A percentile compares a stretch with the other conserved stretches of the same genome.
Evolutionary conservation across 306 rosid genomes (phyloP).

Genomic region (Morella rubra): DNA sequence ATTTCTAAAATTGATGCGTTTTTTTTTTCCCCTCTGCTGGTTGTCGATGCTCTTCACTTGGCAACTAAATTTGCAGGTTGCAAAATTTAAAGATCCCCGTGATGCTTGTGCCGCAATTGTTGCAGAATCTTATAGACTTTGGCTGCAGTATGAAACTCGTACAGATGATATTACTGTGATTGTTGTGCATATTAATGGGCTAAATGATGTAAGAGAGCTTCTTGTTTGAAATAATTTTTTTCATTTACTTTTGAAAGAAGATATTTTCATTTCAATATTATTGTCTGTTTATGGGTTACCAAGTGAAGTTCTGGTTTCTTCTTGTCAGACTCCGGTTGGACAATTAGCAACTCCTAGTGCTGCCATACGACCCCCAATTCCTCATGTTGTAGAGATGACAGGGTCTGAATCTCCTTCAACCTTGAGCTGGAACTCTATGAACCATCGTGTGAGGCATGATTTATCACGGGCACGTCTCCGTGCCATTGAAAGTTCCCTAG

Average conservation of each 20-base stretch:
- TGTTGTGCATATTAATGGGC: slow-evolving; percentile 85
- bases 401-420: slow-evolving; percentile 95
- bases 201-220: slow-evolving; percentile 61
- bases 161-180: slow-evolving; percentile 98
- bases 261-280: neutral
- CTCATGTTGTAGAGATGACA: slow-evolving; percentile 88
- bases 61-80: slow-evolving; percentile 55
- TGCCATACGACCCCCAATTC: slow-evolving; percentile 43
- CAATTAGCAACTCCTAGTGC: slow-evolving; percentile 49
- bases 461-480: slow-evolving; percentile 92
- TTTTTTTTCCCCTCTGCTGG: neutral
- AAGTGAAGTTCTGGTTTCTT: slow-evolving; percentile 31
- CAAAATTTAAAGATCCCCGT: slow-evolving; percentile 87
- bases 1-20: neutral
- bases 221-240: slow-evolving; percentile 5
- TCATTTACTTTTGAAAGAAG: slow-evolving; percentile 13
- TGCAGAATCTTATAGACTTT: slow-evolving; percentile 93
- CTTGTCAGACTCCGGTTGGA: slow-evolving; percentile 51
- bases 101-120: slow-evolving; percentile 99
- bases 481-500: slow-evolving; percentile 86
- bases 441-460: slow-evolving; percentile 79
- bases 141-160: slow-evolving; percentile 99
- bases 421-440: slow-evolving; percentile 66
- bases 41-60: slow-evolving; percentile 17
- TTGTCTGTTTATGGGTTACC: neutral